phyloP scores from a whole-genome alignment of 208 protist genomes.

The Wallacemonas sp. region DNA sequence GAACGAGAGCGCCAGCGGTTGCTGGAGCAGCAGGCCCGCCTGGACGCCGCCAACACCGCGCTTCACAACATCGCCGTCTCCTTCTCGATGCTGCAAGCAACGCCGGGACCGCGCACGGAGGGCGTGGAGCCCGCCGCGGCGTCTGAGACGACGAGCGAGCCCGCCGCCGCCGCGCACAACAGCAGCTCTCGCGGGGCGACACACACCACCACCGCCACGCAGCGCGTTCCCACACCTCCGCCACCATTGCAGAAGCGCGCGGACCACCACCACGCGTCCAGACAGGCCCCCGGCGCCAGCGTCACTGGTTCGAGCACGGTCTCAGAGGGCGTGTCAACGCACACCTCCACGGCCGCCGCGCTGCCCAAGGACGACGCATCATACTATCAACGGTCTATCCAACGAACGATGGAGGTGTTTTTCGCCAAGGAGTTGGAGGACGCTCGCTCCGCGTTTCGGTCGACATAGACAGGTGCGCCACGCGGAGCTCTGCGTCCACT shows the following conservation, averaged over 20 bases:
- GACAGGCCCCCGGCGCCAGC: not conserved
- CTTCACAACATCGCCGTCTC: not conserved
- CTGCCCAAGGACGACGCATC: not conserved
- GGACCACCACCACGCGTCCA: not conserved
- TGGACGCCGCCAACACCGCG: slow-evolving; percentile 3
- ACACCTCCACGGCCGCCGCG: not conserved
- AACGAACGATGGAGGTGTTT: slow-evolving; percentile 16
- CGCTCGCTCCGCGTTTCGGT: not conserved
- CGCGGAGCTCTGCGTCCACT: too few species aligned
- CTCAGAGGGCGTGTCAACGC: not conserved
- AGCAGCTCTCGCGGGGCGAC: too few species aligned
- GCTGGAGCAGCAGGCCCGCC: slow-evolving; percentile 11
- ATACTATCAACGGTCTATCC: slow-evolving; percentile 11
- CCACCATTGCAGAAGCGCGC: not conserved
- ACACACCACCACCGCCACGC: too few species aligned
- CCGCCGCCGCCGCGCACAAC: not conserved
- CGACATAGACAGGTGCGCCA: too few species aligned
- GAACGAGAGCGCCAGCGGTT: not conserved
- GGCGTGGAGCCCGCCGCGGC: not conserved
- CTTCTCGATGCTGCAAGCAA: slow-evolving; percentile 14
- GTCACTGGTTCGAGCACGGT: not conserved
- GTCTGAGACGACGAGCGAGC: not conserved
- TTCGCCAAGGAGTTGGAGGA: slow-evolving; percentile 17
- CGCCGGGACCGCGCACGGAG: not conserved
- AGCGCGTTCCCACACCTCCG: not conserved